phyloP scores from a whole-genome alignment of 495 filamentous ascomycete genomes.

The Thermothielavioides terrestris region DNA sequence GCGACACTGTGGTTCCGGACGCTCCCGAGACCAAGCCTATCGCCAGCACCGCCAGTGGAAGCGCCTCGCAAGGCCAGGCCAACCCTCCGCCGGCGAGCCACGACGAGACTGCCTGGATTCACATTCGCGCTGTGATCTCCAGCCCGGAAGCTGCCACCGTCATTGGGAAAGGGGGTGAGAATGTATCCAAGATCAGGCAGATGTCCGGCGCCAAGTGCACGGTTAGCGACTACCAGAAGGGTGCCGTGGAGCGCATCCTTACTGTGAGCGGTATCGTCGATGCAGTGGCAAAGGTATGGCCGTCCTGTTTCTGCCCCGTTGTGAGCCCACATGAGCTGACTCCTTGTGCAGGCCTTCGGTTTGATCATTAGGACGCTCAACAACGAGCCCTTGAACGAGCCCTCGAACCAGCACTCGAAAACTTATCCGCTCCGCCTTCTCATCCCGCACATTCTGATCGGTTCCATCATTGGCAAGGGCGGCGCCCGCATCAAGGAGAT shows the following conservation, averaged over 20 bases:
- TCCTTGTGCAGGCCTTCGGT: slow-evolving; percentile 74
- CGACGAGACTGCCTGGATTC: slow-evolving; percentile 94
- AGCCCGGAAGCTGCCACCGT: slow-evolving; percentile 95
- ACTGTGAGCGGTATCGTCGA: slow-evolving; percentile 94
- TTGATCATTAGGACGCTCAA: slow-evolving; percentile 96
- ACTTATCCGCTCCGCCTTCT: slow-evolving; percentile 94
- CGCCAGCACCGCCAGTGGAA: slow-evolving; percentile 40
- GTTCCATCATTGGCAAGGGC: slow-evolving; percentile 95
- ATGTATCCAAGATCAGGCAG: slow-evolving; percentile 87
- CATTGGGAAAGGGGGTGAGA: slow-evolving; percentile 97
- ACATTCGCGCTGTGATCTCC: slow-evolving; percentile 90
- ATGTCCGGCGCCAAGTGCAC: slow-evolving; percentile 95
- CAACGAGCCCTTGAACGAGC: slow-evolving; percentile 78
- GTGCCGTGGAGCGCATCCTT: slow-evolving; percentile 91
- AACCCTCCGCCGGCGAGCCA: slow-evolving; percentile 32
- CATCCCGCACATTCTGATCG: slow-evolving; percentile 93
- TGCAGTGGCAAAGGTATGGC: slow-evolving; percentile 83
- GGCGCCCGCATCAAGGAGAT: slow-evolving; percentile 96
- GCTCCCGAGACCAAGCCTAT: slow-evolving; percentile 40
- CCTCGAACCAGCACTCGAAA: slow-evolving; percentile 88
- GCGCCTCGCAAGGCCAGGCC: slow-evolving; percentile 31
- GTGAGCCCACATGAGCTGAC: no score
- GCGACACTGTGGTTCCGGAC: slow-evolving; percentile 66
- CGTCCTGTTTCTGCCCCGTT: no score
- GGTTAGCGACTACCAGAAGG: slow-evolving; percentile 93